Evolutionary conservation across 768 basidiomycete species (phyloP).

Genomic region (Tylopilus vinaceipallidus): DNA sequence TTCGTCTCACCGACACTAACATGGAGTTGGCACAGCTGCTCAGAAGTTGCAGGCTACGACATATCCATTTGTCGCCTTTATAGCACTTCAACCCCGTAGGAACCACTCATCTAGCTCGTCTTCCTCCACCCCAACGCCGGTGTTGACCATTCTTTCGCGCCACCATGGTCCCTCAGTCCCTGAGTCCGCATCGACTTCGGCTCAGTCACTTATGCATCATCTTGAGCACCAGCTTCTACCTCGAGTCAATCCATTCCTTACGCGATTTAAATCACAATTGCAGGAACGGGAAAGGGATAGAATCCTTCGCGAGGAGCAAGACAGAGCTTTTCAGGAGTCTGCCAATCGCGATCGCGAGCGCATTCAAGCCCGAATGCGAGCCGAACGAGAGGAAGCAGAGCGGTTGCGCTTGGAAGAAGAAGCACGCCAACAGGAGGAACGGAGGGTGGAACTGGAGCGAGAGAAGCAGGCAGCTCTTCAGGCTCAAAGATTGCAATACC

Average conservation of each 20-base stretch:
- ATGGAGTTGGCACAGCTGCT: conserved; percentile 37
- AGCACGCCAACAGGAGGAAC: conserved; percentile 31
- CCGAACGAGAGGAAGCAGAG: conserved; percentile 38
- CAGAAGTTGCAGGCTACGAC: conserved; percentile 85
- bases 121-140: conserved; percentile 39
- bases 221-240: conserved; percentile 74
- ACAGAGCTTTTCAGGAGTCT: conserved; percentile 69
- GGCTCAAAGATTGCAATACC: conserved; percentile 48
- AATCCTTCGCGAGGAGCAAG: conserved; percentile 74
- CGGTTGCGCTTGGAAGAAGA: conserved; percentile 32
- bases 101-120: conserved; percentile 34
- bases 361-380: conserved; percentile 53
- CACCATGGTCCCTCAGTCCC: conserved; percentile 67
- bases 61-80: conserved; percentile 90
- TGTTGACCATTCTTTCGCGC: conserved; percentile 80
- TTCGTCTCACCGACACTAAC: not conserved
- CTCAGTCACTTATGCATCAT: conserved; percentile 60
- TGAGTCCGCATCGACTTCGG: conserved; percentile 56
- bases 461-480: conserved; percentile 37
- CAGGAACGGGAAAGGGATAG: conserved; percentile 54
- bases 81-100: conserved; percentile 79
- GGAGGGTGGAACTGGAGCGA: conserved; percentile 37
- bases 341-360: conserved; percentile 66
- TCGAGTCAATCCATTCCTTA: conserved; percentile 74
- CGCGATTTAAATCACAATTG: conserved; percentile 52